A percentile compares a stretch with the other conserved stretches of the same genome.
Evolutionary conservation across 345 rosid genomes (phyloP).

Genomic region (Eucalyptus sp.): DNA sequence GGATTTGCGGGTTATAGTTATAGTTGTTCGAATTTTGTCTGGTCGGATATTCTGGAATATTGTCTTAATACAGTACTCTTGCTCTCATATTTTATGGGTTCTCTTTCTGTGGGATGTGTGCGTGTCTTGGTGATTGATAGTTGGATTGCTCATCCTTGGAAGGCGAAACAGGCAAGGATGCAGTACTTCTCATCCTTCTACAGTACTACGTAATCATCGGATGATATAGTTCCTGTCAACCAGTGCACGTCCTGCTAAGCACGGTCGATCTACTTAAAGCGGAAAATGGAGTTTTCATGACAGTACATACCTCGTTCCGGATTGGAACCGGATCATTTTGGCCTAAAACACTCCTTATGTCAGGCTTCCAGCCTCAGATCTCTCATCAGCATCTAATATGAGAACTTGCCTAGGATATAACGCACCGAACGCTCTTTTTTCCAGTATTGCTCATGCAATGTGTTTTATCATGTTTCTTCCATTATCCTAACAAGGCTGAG

Average conservation of each 20-base stretch:
- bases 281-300: not conserved
- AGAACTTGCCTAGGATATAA: not conserved
- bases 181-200: not conserved
- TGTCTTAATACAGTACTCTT: not conserved
- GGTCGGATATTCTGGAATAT: not conserved
- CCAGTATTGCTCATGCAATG: not conserved
- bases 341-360: not conserved
- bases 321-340: not conserved
- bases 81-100: not conserved
- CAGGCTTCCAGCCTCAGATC: not conserved
- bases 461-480: not conserved
- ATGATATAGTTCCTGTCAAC: not conserved
- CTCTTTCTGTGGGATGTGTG: not conserved
- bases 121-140: not conserved
- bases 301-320: not conserved
- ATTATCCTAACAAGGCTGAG: not conserved
- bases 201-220: not conserved
- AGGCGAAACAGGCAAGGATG: not conserved
- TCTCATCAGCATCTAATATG: not conserved
- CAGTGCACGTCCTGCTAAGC: not conserved
- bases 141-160: not conserved
- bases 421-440: not conserved
- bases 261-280: not conserved
- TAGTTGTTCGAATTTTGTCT: conserved; percentile 16
- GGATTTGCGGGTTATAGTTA: not conserved